Base-by-base conservation (phyloP, 345 rosid genomes). In the Boechera retrofracta region DNA sequence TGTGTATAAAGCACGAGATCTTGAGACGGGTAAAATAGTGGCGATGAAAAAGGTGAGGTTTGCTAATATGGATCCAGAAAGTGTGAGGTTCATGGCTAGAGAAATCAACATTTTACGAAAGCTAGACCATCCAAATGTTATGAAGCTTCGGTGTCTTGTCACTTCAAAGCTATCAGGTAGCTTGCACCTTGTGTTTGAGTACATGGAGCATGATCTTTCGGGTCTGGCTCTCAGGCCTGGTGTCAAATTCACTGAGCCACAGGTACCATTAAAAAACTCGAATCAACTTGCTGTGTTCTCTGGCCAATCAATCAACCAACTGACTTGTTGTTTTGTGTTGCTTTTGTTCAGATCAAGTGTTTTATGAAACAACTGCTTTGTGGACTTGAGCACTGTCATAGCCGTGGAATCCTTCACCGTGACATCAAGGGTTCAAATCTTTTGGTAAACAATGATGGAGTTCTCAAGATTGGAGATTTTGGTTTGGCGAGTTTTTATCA, bases 21-120 rank as follows among this genome's bases (percentile, higher is more conserved):
- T 89, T 53, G 88, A 89, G 79, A 86, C 86, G 3, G 90, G 89
- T 0, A 86, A 88, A 74, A 79, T 80, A 45, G 94, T 92, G 66
- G 98, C 98, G 2, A 86, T 92, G 97, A 94, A 94, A 91, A 94
- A 92, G 83, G 99, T 94, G 47, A 79, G 98, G 67, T 94, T 92
- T 77, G 80, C 84, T 5, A 90, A 85, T 64, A 87, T 88, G 99
- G 99, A 94, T 75, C 94, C 96, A 0, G 97, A 87, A 44, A 94
- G 98, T 63, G 97, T 90, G 12, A 89, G 91, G 41, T 94, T 94
- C 76, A 92, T 94, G 98, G 98, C 98, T 2, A 87, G 98, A 72
- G 98, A 94, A 81, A 94, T 94, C 61, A 81, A 83, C 32, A 87
- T 92, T 67, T 58, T 92, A 75, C 85, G 98, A 6, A 88, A 83